Evolutionary conservation across 768 basidiomycete genomes (phyloP).

Genomic region (Cystofilobasidium capitatum): DNA sequence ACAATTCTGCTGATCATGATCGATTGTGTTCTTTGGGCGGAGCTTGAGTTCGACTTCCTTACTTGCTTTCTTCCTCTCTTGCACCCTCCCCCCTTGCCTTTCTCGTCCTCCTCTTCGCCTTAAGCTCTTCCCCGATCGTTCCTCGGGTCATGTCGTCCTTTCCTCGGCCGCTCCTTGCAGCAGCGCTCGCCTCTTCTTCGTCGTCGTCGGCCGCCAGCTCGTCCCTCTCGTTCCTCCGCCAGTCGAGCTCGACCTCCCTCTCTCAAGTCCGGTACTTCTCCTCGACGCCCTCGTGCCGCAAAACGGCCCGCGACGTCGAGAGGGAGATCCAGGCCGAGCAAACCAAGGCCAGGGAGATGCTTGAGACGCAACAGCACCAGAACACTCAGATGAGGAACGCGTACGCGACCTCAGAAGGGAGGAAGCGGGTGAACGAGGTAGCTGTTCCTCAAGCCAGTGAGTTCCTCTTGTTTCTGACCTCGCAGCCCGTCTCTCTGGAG

Average conservation of each 20-base stretch:
- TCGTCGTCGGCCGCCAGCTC: neutral
- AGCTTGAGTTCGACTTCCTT: no score
- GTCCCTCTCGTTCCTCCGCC: no score
- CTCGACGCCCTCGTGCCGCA: neutral
- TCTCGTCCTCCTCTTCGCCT: neutral
- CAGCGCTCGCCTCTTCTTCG: neutral
- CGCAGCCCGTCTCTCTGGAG: no score
- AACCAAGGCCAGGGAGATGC: neutral
- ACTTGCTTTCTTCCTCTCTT: no score
- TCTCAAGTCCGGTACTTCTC: neutral
- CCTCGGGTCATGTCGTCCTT: neutral
- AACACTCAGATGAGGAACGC: no score
- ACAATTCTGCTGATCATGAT: no score
- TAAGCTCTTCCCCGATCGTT: neutral
- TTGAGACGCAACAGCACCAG: no score
- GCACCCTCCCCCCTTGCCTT: no score
- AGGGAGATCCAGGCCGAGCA: neutral
- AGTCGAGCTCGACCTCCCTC: neutral
- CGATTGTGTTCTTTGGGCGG: no score
- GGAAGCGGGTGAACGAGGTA: neutral
- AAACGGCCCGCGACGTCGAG: neutral
- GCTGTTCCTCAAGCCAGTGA: neutral
- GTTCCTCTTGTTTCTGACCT: neutral
- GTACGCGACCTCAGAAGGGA: neutral
- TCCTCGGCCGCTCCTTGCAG: neutral